These are phyloP conservation scores for Aphanomyces cochlioides DNA, from an alignment of 352 stramenopile genomes.

Conservation along the genomic window DNA sequence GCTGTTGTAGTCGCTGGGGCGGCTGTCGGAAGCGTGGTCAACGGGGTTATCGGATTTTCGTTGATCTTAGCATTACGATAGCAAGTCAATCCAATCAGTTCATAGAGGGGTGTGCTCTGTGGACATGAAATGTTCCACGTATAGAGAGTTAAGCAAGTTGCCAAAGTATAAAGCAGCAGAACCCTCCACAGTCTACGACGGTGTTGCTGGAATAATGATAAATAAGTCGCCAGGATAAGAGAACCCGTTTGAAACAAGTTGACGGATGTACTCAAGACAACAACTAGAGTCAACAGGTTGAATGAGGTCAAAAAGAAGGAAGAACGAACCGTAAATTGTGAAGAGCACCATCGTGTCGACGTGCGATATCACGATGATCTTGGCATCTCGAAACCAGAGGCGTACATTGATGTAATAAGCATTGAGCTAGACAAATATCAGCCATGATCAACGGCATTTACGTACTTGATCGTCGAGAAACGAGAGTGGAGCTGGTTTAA, in stretches of 20 bases:
- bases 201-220: slow-evolving; percentile 82
- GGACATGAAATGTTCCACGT: slow-evolving; percentile 69
- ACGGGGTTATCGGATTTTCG: background rate
- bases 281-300: slow-evolving; percentile 40
- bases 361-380: slow-evolving; percentile 67
- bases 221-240: slow-evolving; percentile 64
- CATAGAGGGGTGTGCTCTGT: slow-evolving; percentile 38
- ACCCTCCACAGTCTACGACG: slow-evolving; percentile 72
- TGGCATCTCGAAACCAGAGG: slow-evolving; percentile 69
- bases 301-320: background rate
- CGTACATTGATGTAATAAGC: slow-evolving; percentile 50
- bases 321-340: slow-evolving; percentile 64
- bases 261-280: slow-evolving; percentile 72
- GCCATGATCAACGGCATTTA: slow-evolving; percentile 2
- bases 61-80: slow-evolving; percentile 37
- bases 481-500: background rate
- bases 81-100: slow-evolving; percentile 67
- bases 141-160: slow-evolving; percentile 69
- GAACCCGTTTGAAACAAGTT: slow-evolving; percentile 84
- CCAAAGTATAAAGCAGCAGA: slow-evolving; percentile 65
- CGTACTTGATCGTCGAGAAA: background rate
- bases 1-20: no score
- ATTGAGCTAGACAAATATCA: slow-evolving; percentile 45
- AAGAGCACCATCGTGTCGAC: slow-evolving; percentile 75
- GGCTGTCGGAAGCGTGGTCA: background rate